These are phyloP conservation scores for Flaveria robusta DNA, from an alignment of 129 eudicot species.

Conservation along the genomic window DNA sequence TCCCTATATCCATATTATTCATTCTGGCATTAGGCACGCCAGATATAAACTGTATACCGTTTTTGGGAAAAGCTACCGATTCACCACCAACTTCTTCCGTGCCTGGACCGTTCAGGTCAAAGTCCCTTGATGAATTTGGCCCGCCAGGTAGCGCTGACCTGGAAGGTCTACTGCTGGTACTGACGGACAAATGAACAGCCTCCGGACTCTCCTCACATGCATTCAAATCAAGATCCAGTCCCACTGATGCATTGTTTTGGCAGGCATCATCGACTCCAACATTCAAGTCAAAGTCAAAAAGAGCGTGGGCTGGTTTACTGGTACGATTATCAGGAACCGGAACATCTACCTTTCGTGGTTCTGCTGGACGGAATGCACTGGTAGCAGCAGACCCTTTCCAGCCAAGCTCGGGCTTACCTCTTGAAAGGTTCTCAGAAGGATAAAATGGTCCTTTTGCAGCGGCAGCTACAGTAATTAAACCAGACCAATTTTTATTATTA, in stretches of 20 bases:
- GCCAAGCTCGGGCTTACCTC: constrained; percentile 71
- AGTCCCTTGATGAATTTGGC: constrained; percentile 49
- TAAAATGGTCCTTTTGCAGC: constrained; percentile 92
- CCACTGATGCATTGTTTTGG: constrained; percentile 33
- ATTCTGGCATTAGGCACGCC: constrained; percentile 51
- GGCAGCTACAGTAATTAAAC: constrained; percentile 80
- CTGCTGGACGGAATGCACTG: constrained; percentile 96
- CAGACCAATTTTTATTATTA: constrained; percentile 40
- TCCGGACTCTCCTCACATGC: constrained; percentile 68
- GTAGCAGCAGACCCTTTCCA: constrained; percentile 99
- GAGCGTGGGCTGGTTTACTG: constrained; percentile 47
- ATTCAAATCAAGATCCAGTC: constrained; percentile 72
- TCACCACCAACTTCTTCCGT: constrained; percentile 56
- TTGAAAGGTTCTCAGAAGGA: constrained; percentile 70
- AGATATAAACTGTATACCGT: constrained; percentile 36
- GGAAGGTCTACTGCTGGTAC: constrained; percentile 33
- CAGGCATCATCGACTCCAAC: constrained; percentile 57
- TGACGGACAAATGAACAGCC: constrained; percentile 48
- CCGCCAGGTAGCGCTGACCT: constrained; percentile 36
- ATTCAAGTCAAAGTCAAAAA: constrained; percentile 76
- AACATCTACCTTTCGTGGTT: constrained; percentile 60
- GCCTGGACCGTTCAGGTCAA: constrained; percentile 80
- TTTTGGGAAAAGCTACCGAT: constrained; percentile 26
- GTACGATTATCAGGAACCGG: constrained; percentile 35
- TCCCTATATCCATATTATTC: constrained; percentile 58